Evolutionary conservation across 1,284 basidiomycete species (phyloP), one percentile per base, ranked within the genome.

Genomic region (Boletus hoseneyae): DNA sequence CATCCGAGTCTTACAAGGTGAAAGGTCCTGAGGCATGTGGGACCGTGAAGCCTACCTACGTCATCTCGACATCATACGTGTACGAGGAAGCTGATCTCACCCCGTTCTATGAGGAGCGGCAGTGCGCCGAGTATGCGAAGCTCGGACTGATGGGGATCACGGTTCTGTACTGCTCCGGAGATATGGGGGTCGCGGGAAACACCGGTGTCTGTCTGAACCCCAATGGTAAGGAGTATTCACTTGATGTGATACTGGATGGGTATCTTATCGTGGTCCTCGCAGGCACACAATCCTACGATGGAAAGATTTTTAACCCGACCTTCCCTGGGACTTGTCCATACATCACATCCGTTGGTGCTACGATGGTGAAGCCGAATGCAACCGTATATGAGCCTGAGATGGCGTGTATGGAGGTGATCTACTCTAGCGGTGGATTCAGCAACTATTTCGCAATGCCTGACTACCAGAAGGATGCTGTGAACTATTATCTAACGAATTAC

Each of bases 271-370:
- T 2, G n/a, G 15, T 3, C 2, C 36, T 2, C 11, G 21, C 11
- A 62, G 59, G 54, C 4, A 19, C 35, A 3, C 29, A 46, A 39
- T 41, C 37, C 0, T 0, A 21, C 1, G 4, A 23, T 29, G 73
- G 65, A 16, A 58, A 32, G 3, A 63, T 68, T 21, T 85, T 84
- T 67, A 76, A 77, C 57, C 81, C 69, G 49, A 59, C 54, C 57
- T 83, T 71, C 65, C 75, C 65, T 1, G 63, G 63, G 13, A 67
- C 63, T 13, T 78, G 75, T 57, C 74, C 75, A 11, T 79, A 69
- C 36, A 56, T 76, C 21, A 77, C 74, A 6, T 68, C 72, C 15
- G 70, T 79, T 25, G 77, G 77, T 27, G 77, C 73, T 3, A 77
- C 76, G 5, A 71, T 75, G 60, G 60, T 73, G 35, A 62, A 62